Evolutionary conservation across 768 basidiomycete species (phyloP), one percentile per base, ranked within the genome.

Genomic region (Butyriboletus loyo): DNA sequence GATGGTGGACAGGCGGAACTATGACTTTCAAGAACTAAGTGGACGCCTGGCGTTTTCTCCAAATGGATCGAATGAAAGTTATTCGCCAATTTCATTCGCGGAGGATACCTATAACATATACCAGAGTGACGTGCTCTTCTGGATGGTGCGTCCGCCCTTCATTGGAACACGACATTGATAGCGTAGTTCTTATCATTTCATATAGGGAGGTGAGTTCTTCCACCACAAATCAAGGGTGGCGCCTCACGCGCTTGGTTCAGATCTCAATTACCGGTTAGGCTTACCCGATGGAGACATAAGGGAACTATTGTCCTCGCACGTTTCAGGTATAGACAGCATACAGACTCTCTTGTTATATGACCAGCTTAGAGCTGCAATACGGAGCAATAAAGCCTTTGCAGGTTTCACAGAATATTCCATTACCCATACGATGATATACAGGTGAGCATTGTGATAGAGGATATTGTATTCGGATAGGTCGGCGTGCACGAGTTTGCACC

Each of bases 381-480:
- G 66, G 21, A 66, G 58, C 17, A 69, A 73, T 28, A 79, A 75
- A 56, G 85, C 86, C 3, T 92, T 92, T 59, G 62, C 72, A 1
- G 75, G 71, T 15, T 91, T 92, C 62, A 58, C 48, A 7, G 90
- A 92, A 65, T 62, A 70, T 51, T 59, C 68, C 0, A 84, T 90
- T 36, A 69, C 71, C 0, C 79, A 88, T 66, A 64, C 75, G 72
- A 99, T 98, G 61, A 98, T 87, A 71, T 83, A 93, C 17, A 97
- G 78, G 63, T 92, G 91, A 1, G 72, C 77, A 43, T 83, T 74
- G 70, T 92, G 89, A 63, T 84, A 96, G 65, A 99, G 80, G 61
- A 99, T 85, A 67, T 99, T 99, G 80, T 99, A 99, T 69, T 99
- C 97, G 49, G 91, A 94, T 47, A 99, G 79, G 77, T 99, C 97